A percentile compares a stretch with the other conserved stretches of the same genome.
Conservation (phyloP, 257 asterid species). For the Solanum bulbocastanum region DNA sequence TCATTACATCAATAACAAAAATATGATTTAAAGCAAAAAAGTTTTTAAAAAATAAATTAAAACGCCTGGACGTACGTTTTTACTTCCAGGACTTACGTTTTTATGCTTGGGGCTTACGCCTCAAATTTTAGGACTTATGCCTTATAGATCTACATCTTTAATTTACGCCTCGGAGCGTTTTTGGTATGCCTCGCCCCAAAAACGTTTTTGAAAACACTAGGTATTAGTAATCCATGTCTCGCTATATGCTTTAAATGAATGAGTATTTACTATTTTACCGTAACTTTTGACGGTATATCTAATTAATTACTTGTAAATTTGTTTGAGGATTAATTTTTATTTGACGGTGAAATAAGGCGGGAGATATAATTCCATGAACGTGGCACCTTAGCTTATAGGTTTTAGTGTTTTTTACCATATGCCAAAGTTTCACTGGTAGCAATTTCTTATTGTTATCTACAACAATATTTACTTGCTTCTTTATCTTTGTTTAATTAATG, state of each 20-base stretch:
- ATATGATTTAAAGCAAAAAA: too few species aligned
- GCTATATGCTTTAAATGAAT: neutral
- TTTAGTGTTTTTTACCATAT: neutral
- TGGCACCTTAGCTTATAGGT: neutral
- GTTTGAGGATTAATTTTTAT: neutral
- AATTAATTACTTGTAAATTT: neutral
- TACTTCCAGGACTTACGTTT: too few species aligned
- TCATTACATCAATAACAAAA: too few species aligned
- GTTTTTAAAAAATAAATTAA: too few species aligned
- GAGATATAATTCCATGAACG: neutral
- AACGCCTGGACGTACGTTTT: too few species aligned
- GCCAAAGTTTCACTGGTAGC: neutral
- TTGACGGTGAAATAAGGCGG: neutral
- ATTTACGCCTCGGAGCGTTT: too few species aligned
- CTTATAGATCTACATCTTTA: too few species aligned
- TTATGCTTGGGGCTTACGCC: too few species aligned
- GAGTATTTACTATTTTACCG: neutral
- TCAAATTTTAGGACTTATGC: too few species aligned
- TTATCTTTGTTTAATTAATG: neutral
- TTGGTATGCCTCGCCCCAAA: too few species aligned
- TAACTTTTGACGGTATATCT: too few species aligned
- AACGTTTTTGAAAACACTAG: too few species aligned
- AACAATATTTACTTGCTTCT: neutral
- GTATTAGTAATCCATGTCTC: neutral
- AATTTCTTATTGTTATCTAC: neutral